Base-by-base conservation (phyloP, 2,329 filamentous ascomycete species). In the Xylariomycetidae sp. region DNA sequence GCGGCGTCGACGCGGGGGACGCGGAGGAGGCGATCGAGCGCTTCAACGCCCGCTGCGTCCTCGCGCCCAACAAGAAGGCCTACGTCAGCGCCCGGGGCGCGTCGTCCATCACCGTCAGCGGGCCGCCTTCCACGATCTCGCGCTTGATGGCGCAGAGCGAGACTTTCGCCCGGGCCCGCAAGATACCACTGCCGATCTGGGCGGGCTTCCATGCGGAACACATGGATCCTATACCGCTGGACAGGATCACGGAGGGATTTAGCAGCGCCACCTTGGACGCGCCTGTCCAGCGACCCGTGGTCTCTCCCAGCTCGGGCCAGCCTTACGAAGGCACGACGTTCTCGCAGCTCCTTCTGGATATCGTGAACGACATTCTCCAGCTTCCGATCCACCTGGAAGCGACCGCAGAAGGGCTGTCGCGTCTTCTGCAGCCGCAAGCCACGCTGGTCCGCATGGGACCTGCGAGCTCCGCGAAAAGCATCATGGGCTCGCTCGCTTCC, bases 151-250 rank as follows among this genome's bases (percentile, higher is more conserved):
- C 5, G 2, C 29, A 32, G 9, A 23, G 3, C 20, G 17, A 16
- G 6, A 6, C 18, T 27, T 19, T 34, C 10, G 5, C 19, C 16
- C n/a, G 19, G 6, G 26, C 20, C 25, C 20, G 32, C 13, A 34
- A 14, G 10, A 23, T 9, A 4, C 10, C 18, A 4, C 15, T 34
- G 20, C 24, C 35, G 10, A 34, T 34, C 6, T 15, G 9, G 10
- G 19, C 31, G 5, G 35, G 25, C 2, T 38, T 38, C 15, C 31
- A 38, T 31, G 35, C 26, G 12, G 10, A 24, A 25, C 30, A 37
- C 14, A 15, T 37, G 12, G 19, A 28, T 6, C 20, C 24, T 7
- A 25, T 33, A 14, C n/a, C 35, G 5, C 25, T 19, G 25, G 26
- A 19, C 14, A 30, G 15, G 9, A 4, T 37, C 9, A 26, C 27